Percentiles rank a stretch among this genome's conserved stretches.
Evolutionary conservation across 2,329 filamentous ascomycete species (phyloP).

Genomic region (Fusarium sp.): DNA sequence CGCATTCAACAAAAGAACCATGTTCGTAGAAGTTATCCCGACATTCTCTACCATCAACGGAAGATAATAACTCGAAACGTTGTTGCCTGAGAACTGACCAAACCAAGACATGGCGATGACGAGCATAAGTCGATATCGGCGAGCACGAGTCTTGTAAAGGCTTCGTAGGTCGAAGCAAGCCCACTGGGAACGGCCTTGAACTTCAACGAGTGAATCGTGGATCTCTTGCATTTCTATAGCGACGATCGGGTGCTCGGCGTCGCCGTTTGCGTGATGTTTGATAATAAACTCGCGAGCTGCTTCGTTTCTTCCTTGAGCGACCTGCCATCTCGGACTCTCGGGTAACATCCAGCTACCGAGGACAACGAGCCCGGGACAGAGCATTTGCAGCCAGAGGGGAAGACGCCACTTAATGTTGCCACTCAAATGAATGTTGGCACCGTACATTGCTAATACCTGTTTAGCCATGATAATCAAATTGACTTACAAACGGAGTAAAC

Average conservation of each 20-base stretch:
- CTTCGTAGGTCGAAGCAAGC: not conserved
- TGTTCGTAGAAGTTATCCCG: not conserved
- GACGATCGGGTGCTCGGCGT: not conserved
- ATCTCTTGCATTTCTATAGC: not conserved
- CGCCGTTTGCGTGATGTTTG: not conserved
- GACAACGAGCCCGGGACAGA: not conserved
- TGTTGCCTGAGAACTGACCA: not conserved
- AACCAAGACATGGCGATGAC: not conserved
- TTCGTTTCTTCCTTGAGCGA: not conserved
- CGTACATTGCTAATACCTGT: not conserved
- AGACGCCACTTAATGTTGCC: not conserved
- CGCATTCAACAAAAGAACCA: not conserved
- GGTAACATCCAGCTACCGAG: not conserved
- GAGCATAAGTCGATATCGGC: not conserved
- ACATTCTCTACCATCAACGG: not conserved
- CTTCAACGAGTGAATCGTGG: not conserved
- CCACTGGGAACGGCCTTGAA: not conserved
- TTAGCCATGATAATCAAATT: fast-evolving
- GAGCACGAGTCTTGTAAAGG: not conserved
- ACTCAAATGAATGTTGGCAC: not conserved
- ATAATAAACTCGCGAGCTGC: not conserved
- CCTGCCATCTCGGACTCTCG: not conserved
- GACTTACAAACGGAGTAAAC: fast-evolving
- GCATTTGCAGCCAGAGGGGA: not conserved
- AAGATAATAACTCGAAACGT: not conserved